Conservation (phyloP, 2,329 filamentous ascomycete genomes). For the Cordyceps javanica region DNA sequence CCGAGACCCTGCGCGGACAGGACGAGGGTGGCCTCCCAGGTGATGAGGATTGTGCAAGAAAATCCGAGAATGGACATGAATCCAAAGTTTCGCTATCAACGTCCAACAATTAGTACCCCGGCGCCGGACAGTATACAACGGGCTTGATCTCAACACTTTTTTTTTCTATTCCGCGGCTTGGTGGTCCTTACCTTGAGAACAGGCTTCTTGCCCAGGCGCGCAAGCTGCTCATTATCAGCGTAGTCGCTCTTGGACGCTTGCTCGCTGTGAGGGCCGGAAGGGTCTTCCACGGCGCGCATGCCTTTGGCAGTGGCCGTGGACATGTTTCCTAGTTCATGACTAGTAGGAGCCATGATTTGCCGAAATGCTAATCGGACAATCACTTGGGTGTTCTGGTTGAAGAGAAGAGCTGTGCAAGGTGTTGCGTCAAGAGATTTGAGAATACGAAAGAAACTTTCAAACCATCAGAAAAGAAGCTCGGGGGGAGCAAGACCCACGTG, state of each 20-base stretch:
- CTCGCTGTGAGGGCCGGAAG: conserved; percentile 1
- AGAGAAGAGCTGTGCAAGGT: too few relatives aligned
- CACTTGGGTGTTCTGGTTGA: not conserved
- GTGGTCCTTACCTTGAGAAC: conserved; percentile 10
- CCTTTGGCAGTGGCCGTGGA: conserved; percentile 3
- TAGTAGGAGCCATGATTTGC: not conserved
- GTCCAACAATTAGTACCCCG: too few relatives aligned
- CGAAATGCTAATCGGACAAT: not conserved
- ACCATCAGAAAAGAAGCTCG: not conserved
- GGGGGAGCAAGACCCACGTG: not conserved
- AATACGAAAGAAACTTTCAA: not conserved
- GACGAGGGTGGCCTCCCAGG: conserved; percentile 37
- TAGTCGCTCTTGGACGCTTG: not conserved
- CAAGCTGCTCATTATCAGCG: conserved; percentile 7
- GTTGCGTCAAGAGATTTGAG: too few relatives aligned
- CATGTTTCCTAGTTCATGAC: conserved; percentile 10
- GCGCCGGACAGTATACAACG: too few relatives aligned
- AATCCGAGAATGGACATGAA: conserved; percentile 41
- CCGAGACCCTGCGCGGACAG: conserved; percentile 22
- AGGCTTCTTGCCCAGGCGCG: conserved; percentile 13
- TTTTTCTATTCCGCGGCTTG: not conserved
- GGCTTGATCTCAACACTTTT: too few relatives aligned
- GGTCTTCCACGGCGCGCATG: not conserved
- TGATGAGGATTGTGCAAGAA: conserved; percentile 39
- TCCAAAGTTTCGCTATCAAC: conserved; percentile 37